Conservation (phyloP, 31 red algal genomes). For the Porphyra umbilicalis region DNA sequence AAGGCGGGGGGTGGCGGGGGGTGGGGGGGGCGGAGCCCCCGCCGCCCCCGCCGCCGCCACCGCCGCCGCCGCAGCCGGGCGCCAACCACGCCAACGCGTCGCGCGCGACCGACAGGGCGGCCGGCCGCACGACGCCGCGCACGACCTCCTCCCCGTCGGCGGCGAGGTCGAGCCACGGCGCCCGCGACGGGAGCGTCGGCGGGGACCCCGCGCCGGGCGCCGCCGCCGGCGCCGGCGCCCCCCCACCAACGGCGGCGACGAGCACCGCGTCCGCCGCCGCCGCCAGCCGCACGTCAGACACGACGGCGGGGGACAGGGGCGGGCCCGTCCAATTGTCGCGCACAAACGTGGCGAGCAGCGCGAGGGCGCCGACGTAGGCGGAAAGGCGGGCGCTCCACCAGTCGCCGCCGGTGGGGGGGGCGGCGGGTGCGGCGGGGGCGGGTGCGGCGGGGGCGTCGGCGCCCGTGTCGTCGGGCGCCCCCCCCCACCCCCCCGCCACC, state of each 20-base stretch:
- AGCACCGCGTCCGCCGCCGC: constrained; percentile 10
- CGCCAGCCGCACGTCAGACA: not conserved
- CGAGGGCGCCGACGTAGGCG: constrained; percentile 57
- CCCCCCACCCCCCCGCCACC: too few species aligned
- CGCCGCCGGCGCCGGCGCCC: constrained; percentile 25
- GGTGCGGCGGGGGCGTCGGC: not conserved
- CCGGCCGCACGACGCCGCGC: not conserved
- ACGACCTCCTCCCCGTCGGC: not conserved
- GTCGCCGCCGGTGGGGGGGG: not conserved
- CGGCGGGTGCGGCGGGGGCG: not conserved
- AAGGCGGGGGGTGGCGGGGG: not conserved
- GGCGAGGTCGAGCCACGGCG: constrained; percentile 32
- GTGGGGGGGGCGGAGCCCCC: not conserved
- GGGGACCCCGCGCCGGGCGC: not conserved
- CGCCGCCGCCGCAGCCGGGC: constrained; percentile 20
- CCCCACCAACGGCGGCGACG: constrained; percentile 26
- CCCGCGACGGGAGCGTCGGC: constrained; percentile 1
- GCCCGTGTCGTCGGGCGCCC: too few species aligned
- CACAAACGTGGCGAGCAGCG: constrained; percentile 53
- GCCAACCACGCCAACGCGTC: constrained; percentile 11
- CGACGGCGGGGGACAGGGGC: not conserved
- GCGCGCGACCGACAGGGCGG: not conserved
- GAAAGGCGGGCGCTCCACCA: constrained; percentile 1
- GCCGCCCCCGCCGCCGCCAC: not conserved
- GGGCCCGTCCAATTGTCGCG: constrained; percentile 78